Evolutionary conservation across 2,329 filamentous ascomycete genomes (phyloP).

Genomic region (Atkinsonella texensis): DNA sequence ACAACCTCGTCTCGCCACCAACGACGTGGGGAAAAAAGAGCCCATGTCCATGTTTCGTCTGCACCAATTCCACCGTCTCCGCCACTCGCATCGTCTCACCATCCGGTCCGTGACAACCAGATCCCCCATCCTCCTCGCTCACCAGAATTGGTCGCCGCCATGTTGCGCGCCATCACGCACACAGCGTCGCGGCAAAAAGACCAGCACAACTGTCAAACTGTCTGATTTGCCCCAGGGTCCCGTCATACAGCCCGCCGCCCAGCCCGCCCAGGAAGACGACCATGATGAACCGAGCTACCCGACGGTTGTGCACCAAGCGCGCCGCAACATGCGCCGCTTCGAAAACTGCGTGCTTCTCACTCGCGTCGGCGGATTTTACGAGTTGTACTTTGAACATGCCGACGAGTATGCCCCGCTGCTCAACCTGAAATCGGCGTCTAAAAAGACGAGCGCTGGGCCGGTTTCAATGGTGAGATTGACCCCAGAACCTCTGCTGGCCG

Average conservation of each 20-base stretch:
- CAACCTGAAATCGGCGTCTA: slow-evolving; percentile 74
- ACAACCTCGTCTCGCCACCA: neutral
- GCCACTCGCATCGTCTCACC: slow-evolving; percentile 1
- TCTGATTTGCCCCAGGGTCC: slow-evolving; percentile 46
- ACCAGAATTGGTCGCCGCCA: neutral
- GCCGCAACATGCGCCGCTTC: slow-evolving; percentile 82
- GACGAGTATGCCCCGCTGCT: slow-evolving; percentile 77
- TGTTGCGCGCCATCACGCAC: neutral
- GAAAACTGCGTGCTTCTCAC: slow-evolving; percentile 84
- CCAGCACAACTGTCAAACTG: slow-evolving; percentile 39
- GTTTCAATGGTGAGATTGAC: slow-evolving; percentile 64
- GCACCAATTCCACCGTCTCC: slow-evolving; percentile 3
- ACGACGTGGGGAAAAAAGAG: neutral
- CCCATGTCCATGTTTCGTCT: slow-evolving; percentile 9
- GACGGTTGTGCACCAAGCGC: slow-evolving; percentile 77
- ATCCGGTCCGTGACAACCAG: neutral
- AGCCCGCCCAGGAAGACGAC: slow-evolving; percentile 25
- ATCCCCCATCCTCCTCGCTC: neutral
- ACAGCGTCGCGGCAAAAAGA: slow-evolving; percentile 38
- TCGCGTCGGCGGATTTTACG: slow-evolving; percentile 90
- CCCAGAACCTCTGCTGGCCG: no score
- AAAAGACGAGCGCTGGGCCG: slow-evolving; percentile 64
- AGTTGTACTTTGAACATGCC: slow-evolving; percentile 94
- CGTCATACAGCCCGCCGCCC: slow-evolving; percentile 16
- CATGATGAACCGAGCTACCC: slow-evolving; percentile 51